Conservation (phyloP, 495 filamentous ascomycete genomes). For the Tuber microsphaerosporum region DNA sequence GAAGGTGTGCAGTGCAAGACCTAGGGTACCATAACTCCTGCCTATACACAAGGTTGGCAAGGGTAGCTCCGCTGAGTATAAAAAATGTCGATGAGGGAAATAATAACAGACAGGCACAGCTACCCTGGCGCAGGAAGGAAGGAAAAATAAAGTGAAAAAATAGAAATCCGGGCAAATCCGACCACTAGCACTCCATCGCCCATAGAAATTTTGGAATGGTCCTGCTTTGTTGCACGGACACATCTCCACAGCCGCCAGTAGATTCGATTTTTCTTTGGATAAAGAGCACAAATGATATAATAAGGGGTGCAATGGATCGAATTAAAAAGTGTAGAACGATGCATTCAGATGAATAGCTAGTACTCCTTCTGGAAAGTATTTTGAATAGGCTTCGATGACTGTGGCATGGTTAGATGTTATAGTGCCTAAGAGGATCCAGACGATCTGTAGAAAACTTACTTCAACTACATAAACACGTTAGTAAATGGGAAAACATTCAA, state of each 20-base stretch:
- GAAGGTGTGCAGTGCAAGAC: neutral
- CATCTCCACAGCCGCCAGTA: neutral
- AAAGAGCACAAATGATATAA: neutral
- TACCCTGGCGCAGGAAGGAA: neutral
- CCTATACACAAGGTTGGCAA: neutral
- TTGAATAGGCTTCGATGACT: slow-evolving; percentile 41
- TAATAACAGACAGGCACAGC: neutral
- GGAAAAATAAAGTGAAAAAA: neutral
- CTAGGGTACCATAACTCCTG: neutral
- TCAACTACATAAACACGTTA: slow-evolving; percentile 27
- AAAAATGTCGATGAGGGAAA: slow-evolving; percentile 2
- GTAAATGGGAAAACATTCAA: slow-evolving; percentile 5
- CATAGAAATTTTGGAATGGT: neutral
- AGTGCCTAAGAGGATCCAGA: neutral
- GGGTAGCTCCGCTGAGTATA: neutral
- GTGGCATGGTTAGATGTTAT: slow-evolving; percentile 11
- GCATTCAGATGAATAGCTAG: slow-evolving; percentile 9
- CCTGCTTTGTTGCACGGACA: neutral
- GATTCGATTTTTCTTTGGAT: neutral
- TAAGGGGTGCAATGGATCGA: neutral
- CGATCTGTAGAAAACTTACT: slow-evolving; percentile 20
- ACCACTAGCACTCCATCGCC: neutral
- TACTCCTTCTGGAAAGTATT: slow-evolving; percentile 42
- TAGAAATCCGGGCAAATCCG: slow-evolving; percentile 1
- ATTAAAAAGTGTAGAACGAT: neutral